Base-by-base conservation (phyloP, 106 monocot genomes). In the Cymbidium sinense region DNA sequence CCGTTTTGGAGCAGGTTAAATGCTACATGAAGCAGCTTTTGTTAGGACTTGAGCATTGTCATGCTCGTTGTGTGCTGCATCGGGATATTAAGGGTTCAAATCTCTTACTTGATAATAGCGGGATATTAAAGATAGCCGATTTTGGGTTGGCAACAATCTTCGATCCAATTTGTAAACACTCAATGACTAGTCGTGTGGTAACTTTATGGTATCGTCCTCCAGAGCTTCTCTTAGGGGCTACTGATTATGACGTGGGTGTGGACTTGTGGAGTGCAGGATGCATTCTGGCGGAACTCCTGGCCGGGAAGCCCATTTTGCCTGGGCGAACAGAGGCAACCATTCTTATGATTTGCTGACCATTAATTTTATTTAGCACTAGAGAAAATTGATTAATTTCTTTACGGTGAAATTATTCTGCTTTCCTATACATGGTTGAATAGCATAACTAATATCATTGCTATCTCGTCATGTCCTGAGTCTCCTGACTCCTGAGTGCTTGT, bases 141-240 rank as follows among this genome's bases (percentile, higher is more conserved):
- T 71, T 71, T 39, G 71, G 71, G 5, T 71, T 71, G 39, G 71
- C 71, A 21, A 20, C 71, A 4, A 39, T 71, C 37, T 71, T 71
- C 39, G 71, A 71, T 71, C 71, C 71, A 71, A 71, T 39, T 15
- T 37, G 71, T 37, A 71, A 71, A 13, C 71, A 71, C 19, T 37
- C 71, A 21, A 71, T 71, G 71, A 71, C 71, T 29, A 71, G 71
- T 39, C 37, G 71, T 20, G 71, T 71, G 3, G 71, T 71, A 4
- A 71, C 71, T 21, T 39, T 71, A 2, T 71, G 71, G 71, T 71
- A 71, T 71, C 34, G 71, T 1, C 71, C 71, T 1, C 71, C 71
- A n/a, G 71, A 71, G 5, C 71, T 71, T 19, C 71, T 71, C 39
- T 39, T 71, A 71, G 71, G 71, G 71, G 71, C 71, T 39, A 71